Conservation (phyloP, 1,284 basidiomycete species). For the Ceratobasidium sp. region DNA sequence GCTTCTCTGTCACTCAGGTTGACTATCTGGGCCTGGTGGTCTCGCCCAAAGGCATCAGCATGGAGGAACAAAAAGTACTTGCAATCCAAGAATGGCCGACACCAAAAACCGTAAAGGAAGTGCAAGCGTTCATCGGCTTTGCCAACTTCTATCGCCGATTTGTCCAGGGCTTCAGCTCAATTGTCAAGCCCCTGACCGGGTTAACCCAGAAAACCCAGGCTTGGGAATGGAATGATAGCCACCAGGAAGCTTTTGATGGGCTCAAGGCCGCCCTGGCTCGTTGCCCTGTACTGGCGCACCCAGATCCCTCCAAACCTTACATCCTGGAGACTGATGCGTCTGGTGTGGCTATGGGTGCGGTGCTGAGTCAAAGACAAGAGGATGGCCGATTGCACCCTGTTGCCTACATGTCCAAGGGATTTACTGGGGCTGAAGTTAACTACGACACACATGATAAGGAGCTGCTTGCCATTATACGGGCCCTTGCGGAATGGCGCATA, state of each 20-base stretch:
- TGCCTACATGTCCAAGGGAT: conserved; percentile 21
- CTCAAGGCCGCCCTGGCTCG: conserved; percentile 46
- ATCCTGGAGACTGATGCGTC: conserved; percentile 34
- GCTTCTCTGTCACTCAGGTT: not conserved
- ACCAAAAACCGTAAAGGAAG: conserved; percentile 48
- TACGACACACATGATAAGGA: conserved; percentile 55
- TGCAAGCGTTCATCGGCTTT: conserved; percentile 52
- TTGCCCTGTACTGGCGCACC: conserved; percentile 13
- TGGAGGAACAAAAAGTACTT: conserved; percentile 51
- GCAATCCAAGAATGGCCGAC: conserved; percentile 50
- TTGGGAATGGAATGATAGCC: conserved; percentile 43
- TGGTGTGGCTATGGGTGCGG: conserved; percentile 29
- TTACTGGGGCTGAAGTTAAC: conserved; percentile 51
- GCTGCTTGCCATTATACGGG: conserved; percentile 47
- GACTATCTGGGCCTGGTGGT: conserved; percentile 6
- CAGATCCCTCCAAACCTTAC: conserved; percentile 10
- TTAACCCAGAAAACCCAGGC: conserved; percentile 46
- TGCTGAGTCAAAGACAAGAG: conserved; percentile 46
- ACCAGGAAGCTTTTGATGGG: conserved; percentile 48
- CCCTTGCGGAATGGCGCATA: conserved; percentile 48
- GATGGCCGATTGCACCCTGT: conserved; percentile 44
- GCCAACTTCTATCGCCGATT: conserved; percentile 54
- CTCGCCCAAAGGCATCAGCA: conserved; percentile 30
- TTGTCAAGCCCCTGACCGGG: conserved; percentile 49
- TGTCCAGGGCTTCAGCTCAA: conserved; percentile 50